Evolutionary conservation across 2,329 filamentous ascomycete species (phyloP).

Genomic region (Coniochaeta prunicola): DNA sequence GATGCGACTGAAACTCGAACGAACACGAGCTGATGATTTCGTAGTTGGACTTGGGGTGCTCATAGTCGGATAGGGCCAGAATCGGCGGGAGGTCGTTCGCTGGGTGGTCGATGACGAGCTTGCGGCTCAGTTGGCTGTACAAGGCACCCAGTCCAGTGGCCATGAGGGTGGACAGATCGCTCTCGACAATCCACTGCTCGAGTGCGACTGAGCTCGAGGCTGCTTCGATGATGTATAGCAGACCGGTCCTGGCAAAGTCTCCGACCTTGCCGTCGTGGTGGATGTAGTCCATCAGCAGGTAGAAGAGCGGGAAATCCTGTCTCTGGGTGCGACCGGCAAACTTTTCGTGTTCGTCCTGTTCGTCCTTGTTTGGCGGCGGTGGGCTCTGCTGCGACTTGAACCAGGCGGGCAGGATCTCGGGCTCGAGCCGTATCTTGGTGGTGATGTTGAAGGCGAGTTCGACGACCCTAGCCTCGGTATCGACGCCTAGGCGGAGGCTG

Average conservation of each 20-base stretch:
- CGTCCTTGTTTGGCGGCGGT: conserved; percentile 25
- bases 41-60: conserved; percentile 61
- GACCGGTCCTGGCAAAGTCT: conserved; percentile 88
- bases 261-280: conserved; percentile 92
- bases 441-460: conserved; percentile 94
- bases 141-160: conserved; percentile 83
- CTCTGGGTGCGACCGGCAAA: conserved; percentile 83
- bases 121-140: conserved; percentile 61
- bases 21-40: conserved; percentile 70
- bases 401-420: conserved; percentile 82
- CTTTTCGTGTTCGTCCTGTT: conserved; percentile 59
- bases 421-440: conserved; percentile 88
- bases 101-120: conserved; percentile 75
- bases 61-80: conserved; percentile 82
- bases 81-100: conserved; percentile 71
- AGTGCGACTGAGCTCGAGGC: conserved; percentile 74
- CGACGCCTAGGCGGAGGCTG: conserved; percentile 64
- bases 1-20: conserved; percentile 71
- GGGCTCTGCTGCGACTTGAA: conserved; percentile 61
- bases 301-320: conserved; percentile 92
- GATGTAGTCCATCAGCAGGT: conserved; percentile 92
- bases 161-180: conserved; percentile 94
- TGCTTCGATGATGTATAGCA: conserved; percentile 93
- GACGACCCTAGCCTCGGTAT: conserved; percentile 82
- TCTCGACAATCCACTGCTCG: conserved; percentile 96